Conservation (phyloP, 306 rosid genomes). For the Vicia faba region DNA sequence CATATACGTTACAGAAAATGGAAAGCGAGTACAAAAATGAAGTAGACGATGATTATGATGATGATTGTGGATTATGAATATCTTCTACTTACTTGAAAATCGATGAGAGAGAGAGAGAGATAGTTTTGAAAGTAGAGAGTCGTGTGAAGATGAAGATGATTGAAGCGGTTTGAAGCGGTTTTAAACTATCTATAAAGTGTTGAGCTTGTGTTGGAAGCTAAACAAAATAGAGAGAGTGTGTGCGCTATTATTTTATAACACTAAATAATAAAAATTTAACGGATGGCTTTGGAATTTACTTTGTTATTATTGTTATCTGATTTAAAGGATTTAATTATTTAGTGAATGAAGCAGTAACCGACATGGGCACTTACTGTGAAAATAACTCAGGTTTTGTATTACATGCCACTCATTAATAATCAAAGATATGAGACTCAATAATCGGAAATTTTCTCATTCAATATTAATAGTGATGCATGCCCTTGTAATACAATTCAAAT, state of each 20-base stretch:
- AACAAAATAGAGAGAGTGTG: neutral
- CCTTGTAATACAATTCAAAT: no score
- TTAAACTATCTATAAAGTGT: neutral
- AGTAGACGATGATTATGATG: neutral
- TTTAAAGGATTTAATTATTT: neutral
- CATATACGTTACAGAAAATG: neutral
- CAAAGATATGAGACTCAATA: no score
- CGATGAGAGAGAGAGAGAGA: neutral
- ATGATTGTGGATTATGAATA: neutral
- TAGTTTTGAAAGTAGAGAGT: neutral
- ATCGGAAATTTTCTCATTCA: no score
- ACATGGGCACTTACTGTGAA: neutral
- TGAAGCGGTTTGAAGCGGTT: neutral
- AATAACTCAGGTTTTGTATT: no score
- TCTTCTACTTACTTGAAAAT: conserved; percentile 13
- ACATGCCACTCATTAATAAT: no score
- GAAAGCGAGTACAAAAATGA: neutral
- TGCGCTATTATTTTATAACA: neutral
- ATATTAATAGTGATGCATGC: no score
- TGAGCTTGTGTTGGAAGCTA: conserved; percentile 44
- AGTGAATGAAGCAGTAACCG: neutral
- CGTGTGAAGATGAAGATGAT: conserved; percentile 2
- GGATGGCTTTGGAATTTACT: conserved; percentile 30
- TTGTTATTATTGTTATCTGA: neutral
- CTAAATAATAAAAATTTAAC: neutral